Percentiles rank a stretch among this genome's conserved stretches.
Evolutionary conservation across 495 filamentous ascomycete genomes (phyloP).

Genomic region (Trichoderma virens): DNA sequence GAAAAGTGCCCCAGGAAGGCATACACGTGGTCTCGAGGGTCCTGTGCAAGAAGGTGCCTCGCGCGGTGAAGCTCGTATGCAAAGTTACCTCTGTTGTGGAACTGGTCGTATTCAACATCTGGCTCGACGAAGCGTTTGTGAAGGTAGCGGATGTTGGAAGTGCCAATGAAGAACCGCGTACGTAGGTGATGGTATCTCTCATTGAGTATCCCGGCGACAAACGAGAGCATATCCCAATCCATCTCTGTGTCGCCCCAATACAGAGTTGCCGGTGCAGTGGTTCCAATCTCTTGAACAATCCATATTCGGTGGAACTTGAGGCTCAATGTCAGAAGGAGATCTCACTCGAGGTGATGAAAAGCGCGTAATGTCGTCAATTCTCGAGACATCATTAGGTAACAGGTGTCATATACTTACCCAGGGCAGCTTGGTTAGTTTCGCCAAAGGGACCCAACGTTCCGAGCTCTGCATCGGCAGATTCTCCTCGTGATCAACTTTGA

Average conservation of each 20-base stretch:
- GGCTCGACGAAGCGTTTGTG: conserved; percentile 21
- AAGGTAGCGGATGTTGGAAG: conserved; percentile 19
- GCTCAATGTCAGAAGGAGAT: background rate
- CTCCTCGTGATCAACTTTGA: background rate
- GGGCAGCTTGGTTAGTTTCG: conserved; percentile 10
- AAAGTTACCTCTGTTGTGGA: conserved; percentile 23
- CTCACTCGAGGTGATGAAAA: too few relatives aligned
- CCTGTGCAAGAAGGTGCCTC: conserved; percentile 16
- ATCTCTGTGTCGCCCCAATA: conserved; percentile 17
- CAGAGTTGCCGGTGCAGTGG: conserved; percentile 16
- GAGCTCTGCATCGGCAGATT: background rate
- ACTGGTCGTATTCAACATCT: conserved; percentile 12
- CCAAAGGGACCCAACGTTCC: conserved; percentile 3
- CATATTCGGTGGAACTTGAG: conserved; percentile 17
- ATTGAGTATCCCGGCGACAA: conserved; percentile 11
- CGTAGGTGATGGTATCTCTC: conserved; percentile 21
- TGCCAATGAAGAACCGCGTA: conserved; percentile 16
- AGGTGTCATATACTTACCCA: background rate
- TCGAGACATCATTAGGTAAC: too few relatives aligned
- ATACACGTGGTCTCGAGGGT: conserved; percentile 22
- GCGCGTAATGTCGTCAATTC: too few relatives aligned
- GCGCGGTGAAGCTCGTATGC: conserved; percentile 25
- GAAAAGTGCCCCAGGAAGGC: conserved; percentile 22
- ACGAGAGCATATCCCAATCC: conserved; percentile 15
- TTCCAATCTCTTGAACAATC: conserved; percentile 22